A percentile compares a stretch with the other conserved stretches of the same genome.
These are phyloP conservation scores for Chlamydomonas applanata DNA, from an alignment of 139 green algal genomes.

Conservation along the genomic window DNA sequence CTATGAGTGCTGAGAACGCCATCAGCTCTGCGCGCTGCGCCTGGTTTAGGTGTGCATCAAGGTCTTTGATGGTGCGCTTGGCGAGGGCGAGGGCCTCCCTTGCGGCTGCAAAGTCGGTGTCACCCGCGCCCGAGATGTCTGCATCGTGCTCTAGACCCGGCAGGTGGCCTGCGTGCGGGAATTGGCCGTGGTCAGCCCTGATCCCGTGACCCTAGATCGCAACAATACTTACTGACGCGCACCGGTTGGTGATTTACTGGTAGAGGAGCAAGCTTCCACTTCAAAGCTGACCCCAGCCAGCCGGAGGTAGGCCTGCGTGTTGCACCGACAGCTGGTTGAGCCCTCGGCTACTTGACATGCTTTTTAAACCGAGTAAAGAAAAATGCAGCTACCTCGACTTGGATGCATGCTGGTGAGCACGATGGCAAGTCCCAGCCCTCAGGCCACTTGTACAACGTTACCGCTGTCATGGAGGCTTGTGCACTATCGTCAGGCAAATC, in stretches of 20 bases:
- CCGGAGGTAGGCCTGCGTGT: slow-evolving; percentile 27
- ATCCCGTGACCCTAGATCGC: not conserved
- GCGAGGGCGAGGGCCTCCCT: slow-evolving; percentile 11
- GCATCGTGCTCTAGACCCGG: slow-evolving; percentile 26
- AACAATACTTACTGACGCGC: not conserved
- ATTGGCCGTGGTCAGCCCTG: not conserved
- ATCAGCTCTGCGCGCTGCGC: slow-evolving; percentile 43
- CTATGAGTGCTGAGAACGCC: slow-evolving; percentile 47
- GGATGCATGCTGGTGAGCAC: slow-evolving; percentile 24
- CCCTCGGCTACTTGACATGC: not conserved
- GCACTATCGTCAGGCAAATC: no score
- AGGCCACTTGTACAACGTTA: slow-evolving; percentile 23
- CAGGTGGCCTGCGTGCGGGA: slow-evolving; percentile 23
- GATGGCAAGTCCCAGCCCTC: slow-evolving; percentile 29
- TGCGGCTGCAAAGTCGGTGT: slow-evolving; percentile 25
- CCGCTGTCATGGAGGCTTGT: not conserved
- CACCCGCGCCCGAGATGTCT: slow-evolving; percentile 10
- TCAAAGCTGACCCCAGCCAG: not conserved
- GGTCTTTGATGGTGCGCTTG: slow-evolving; percentile 31
- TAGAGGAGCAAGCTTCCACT: slow-evolving; percentile 18
- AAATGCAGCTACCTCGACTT: slow-evolving; percentile 23
- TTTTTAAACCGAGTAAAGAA: not conserved
- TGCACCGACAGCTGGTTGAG: not conserved
- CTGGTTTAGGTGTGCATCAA: slow-evolving; percentile 44
- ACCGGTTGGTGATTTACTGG: slow-evolving; percentile 29